Percentiles rank a stretch among this genome's conserved stretches.
phyloP scores from a whole-genome alignment of 225 moss, liverwort and hornwort species.

The Anthoceros angustus region DNA sequence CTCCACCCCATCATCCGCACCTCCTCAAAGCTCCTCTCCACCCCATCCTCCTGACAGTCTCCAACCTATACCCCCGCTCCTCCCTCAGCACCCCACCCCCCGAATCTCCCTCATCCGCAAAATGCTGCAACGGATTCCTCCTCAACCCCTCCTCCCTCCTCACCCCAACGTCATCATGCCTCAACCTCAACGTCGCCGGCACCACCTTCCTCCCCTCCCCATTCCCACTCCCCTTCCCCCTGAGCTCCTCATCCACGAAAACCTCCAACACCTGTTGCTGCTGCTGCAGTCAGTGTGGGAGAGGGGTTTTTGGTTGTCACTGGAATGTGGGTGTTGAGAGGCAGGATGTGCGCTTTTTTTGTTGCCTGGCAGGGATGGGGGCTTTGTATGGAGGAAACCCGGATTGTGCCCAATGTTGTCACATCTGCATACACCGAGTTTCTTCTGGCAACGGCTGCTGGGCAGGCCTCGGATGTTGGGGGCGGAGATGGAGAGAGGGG shows the following conservation, averaged over 20 bases:
- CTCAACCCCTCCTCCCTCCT: background rate
- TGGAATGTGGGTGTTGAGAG: no score
- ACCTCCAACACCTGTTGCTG: no score
- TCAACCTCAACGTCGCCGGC: background rate
- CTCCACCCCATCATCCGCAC: background rate
- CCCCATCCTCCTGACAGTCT: background rate
- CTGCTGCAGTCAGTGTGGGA: no score
- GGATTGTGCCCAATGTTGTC: no score
- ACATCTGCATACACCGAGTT: conserved; percentile 67
- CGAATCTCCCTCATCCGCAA: background rate
- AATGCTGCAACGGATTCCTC: background rate
- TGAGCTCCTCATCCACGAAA: background rate
- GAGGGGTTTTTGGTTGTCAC: no score
- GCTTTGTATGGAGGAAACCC: no score
- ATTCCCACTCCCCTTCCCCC: no score
- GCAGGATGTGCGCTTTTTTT: no score
- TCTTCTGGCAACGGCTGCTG: conserved; percentile 33
- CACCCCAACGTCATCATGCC: background rate
- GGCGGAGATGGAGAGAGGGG: background rate
- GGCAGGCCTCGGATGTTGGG: conserved; percentile 7
- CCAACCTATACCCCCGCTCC: background rate
- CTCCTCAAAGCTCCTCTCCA: background rate
- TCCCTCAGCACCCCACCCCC: background rate
- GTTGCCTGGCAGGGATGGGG: no score
- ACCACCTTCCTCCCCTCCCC: no score